Base-by-base conservation (phyloP, 768 basidiomycete genomes). In the Rhodotorula graminis region DNA sequence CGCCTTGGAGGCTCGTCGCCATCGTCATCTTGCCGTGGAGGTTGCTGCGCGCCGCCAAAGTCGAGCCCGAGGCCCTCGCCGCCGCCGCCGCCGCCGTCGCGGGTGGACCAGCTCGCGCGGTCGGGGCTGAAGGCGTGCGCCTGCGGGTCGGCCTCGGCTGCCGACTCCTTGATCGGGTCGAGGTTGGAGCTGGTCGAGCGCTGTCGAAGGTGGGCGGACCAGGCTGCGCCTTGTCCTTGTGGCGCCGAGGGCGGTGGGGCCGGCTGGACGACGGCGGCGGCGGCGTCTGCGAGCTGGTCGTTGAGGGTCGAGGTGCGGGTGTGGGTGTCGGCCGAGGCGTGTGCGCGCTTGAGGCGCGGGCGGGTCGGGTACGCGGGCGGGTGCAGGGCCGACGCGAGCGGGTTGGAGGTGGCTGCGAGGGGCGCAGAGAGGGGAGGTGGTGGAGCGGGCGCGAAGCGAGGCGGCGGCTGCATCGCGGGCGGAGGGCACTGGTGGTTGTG, bases 91-190 rank as follows among this genome's bases (percentile, higher is more conserved):
- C n/a, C n/a, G n/a, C 5, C 37, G 37, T 37, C 37, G 37, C 37
- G n/a, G n/a, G n/a, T n/a, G n/a, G n/a, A n/a, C 37, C 37, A 37
- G 37, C 5, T 37, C 5, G 37, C 37, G 37, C 37, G 37, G 37
- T 37, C 37, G 5, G 37, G 37, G 37, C 37, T 37, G 5, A 9
- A 5, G 37, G 37, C 44, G 44, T n/a, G 14, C 44, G 44, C 44
- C 44, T 18, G 18, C 6, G 44, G 44, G 44, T 46, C 44, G 44
- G 44, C 44, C 3, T 65, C 71, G 25, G 25, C n/a, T 2, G 71
- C 65, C 53, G 57, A 62, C 58, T 72, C 71, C 1, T 33, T 29
- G 52, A 72, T 72, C 7, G 67, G 61, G 37, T 63, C 69, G 56
- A 70, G 64, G 53, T 14, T 31, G 11, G 61, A 56, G 52, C 56